These are phyloP conservation scores for Paecilomyces sp. DNA, from an alignment of 2,329 filamentous ascomycete genomes.

Conservation along the genomic window DNA sequence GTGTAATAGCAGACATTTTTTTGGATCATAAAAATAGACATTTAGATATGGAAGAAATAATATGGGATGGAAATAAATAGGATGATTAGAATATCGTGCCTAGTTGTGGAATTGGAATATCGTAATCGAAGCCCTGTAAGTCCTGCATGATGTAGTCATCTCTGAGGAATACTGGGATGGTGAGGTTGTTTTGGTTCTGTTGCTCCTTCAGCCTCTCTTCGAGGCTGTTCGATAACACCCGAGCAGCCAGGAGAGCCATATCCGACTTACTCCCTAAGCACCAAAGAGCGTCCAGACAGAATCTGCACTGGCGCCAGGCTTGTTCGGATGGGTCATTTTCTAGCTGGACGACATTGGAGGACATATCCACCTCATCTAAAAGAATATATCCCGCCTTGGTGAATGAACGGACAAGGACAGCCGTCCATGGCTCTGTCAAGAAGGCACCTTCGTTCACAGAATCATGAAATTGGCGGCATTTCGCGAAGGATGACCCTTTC, in stretches of 20 bases:
- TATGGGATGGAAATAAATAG: not conserved
- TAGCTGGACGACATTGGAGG: not conserved
- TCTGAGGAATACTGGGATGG: not conserved
- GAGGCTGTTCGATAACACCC: not conserved
- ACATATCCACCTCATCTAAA: slow-evolving; percentile 21
- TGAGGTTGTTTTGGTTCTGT: not conserved
- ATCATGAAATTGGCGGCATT: slow-evolving; percentile 40
- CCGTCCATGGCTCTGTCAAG: slow-evolving; percentile 55
- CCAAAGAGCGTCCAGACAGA: slow-evolving; percentile 49
- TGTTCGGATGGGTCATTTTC: slow-evolving; percentile 8
- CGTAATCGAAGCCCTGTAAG: not conserved
- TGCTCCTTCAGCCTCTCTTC: not conserved
- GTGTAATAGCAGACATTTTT: too few species aligned
- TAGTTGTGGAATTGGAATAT: not conserved
- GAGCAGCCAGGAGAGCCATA: slow-evolving; percentile 37
- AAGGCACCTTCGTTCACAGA: slow-evolving; percentile 49
- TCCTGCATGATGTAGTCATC: not conserved
- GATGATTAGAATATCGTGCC: not conserved
- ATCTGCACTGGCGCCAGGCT: slow-evolving; percentile 37
- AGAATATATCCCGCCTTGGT: slow-evolving; percentile 39
- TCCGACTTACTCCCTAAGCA: slow-evolving; percentile 51
- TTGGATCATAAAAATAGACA: not conserved
- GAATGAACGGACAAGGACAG: slow-evolving; percentile 48
- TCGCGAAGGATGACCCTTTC: not conserved
- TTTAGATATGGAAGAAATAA: not conserved